Evolutionary conservation across 1,284 basidiomycete genomes (phyloP).

Genomic region (Cystobasidiaceae sp.): DNA sequence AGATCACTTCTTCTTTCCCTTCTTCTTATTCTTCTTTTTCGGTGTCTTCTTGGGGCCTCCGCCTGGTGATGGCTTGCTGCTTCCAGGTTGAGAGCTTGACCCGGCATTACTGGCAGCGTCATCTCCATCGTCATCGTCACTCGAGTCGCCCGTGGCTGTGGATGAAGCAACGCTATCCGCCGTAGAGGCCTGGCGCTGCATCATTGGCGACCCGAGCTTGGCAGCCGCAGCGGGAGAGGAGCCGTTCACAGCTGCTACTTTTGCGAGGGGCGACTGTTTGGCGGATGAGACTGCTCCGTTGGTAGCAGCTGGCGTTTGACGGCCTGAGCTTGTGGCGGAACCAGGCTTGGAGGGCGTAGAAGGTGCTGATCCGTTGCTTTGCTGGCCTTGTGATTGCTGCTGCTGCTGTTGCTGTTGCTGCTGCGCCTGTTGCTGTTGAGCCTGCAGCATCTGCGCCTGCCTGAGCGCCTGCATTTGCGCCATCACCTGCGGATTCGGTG

Average conservation of each 20-base stretch:
- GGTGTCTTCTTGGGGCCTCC: constrained; percentile 40
- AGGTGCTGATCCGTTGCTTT: not conserved
- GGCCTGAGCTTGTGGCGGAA: not conserved
- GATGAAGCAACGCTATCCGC: constrained; percentile 5
- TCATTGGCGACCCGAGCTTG: too few relatives aligned
- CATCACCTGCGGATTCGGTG: not conserved
- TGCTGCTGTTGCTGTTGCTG: too few relatives aligned
- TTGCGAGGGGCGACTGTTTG: not conserved
- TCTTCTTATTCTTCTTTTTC: constrained; percentile 43
- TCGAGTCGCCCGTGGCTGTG: constrained; percentile 32
- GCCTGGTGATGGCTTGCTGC: not conserved
- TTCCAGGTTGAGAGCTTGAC: not conserved
- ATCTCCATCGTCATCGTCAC: constrained; percentile 16
- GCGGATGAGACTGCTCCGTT: not conserved
- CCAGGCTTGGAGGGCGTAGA: not conserved
- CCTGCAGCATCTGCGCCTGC: too few relatives aligned
- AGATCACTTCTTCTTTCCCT: constrained; percentile 45
- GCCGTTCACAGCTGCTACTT: not conserved
- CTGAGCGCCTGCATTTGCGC: not conserved
- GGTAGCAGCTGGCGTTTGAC: not conserved
- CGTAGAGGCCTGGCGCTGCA: too few relatives aligned
- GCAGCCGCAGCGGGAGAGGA: constrained; percentile 11
- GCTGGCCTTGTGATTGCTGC: not conserved
- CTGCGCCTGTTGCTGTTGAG: constrained; percentile 18
- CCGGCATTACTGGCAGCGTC: constrained; percentile 3